Conservation (phyloP, 1,284 basidiomycete species). For the Vanrija pseudolonga region DNA sequence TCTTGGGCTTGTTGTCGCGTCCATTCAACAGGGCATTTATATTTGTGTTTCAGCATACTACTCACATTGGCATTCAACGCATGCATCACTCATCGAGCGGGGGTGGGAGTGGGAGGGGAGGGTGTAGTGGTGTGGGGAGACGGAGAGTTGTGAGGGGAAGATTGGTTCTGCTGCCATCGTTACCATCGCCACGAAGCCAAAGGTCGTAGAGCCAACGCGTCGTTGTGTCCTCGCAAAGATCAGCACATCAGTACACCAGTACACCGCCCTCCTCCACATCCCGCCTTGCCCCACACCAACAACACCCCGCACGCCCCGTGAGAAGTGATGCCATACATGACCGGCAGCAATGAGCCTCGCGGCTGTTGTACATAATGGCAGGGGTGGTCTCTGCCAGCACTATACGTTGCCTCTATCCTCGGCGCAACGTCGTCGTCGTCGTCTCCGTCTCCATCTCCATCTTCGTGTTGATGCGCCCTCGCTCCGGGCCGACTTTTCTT, state of each 20-base stretch:
- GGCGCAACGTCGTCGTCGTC: neutral
- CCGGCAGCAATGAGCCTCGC: neutral
- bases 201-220: no score
- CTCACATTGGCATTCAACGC: constrained; percentile 9
- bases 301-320: neutral
- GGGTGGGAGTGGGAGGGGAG: neutral
- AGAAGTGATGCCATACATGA: constrained; percentile 17
- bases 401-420: neutral
- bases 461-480: no score
- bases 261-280: no score
- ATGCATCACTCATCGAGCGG: constrained; percentile 1
- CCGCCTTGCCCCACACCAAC: no score
- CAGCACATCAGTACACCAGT: no score
- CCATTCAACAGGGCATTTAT: constrained; percentile 6
- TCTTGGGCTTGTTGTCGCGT: neutral
- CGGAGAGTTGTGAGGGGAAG: no score
- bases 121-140: neutral
- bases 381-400: neutral
- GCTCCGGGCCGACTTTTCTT: no score
- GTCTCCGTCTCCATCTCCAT: no score
- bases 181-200: no score
- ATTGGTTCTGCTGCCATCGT: no score
- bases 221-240: no score
- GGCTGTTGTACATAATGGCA: constrained; percentile 14
- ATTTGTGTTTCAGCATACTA: neutral